Percentiles rank a stretch among this genome's conserved stretches.
These are phyloP conservation scores for Fusarium sp. DNA, from an alignment of 2,329 filamentous ascomycete species.

Conservation along the genomic window DNA sequence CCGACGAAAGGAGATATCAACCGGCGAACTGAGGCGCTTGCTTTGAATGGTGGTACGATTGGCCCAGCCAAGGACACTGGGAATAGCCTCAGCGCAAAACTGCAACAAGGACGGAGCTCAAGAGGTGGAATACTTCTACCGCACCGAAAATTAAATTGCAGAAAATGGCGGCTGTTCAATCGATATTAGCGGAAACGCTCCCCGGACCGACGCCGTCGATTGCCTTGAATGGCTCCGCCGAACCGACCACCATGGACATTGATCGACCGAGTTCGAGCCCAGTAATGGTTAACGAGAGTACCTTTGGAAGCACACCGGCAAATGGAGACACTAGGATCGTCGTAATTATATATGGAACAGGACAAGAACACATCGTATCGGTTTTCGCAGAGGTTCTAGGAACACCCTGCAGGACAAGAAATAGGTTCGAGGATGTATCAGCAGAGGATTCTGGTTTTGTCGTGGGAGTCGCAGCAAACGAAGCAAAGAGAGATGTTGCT, in stretches of 20 bases:
- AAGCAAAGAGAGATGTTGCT: conserved; percentile 69
- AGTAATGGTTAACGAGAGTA: conserved; percentile 54
- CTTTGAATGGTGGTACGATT: conserved; percentile 24
- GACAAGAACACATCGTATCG: conserved; percentile 80
- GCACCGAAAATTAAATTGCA: conserved; percentile 3
- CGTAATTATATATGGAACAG: conserved; percentile 76
- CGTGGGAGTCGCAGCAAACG: conserved; percentile 71
- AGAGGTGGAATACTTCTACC: conserved; percentile 19
- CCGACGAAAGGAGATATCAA: background rate
- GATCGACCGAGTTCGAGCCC: conserved; percentile 55
- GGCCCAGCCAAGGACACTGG: conserved; percentile 17
- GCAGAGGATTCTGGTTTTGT: conserved; percentile 72
- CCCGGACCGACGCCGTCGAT: conserved; percentile 47
- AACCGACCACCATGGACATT: conserved; percentile 50
- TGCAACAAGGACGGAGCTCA: conserved; percentile 15
- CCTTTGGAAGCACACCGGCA: conserved; percentile 61
- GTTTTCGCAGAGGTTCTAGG: conserved; percentile 84
- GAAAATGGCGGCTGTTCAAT: conserved; percentile 58
- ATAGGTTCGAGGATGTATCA: conserved; percentile 67
- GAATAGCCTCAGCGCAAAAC: conserved; percentile 24
- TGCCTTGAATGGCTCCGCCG: conserved; percentile 46
- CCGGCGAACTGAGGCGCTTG: conserved; percentile 20
- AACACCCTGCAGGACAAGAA: conserved; percentile 74
- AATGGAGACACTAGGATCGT: conserved; percentile 70
- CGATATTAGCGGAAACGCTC: conserved; percentile 53